Base-by-base conservation (phyloP, 352 stramenopile species). In the Plasmopara halstedii region DNA sequence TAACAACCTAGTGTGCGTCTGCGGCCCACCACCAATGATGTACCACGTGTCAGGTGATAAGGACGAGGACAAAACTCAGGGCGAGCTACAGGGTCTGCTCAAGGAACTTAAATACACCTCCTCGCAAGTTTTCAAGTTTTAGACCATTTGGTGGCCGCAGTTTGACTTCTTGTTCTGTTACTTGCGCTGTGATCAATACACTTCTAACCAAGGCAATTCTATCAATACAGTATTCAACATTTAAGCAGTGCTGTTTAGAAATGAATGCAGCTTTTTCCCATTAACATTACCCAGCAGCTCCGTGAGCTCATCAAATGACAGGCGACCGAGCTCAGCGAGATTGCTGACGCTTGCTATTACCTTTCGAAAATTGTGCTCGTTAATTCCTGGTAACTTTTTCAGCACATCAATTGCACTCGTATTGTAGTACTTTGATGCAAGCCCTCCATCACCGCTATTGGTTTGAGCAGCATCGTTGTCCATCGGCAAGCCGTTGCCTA, bases 381-480 rank as follows among this genome's bases (percentile, higher is more conserved):
- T 98, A 49, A 99, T 87, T n/a, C 96, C 96, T 2, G 96, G 96
- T 35, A 99, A 70, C 43, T 95, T 84, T 38, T 97, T 83, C 14
- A 99, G 67, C 51, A 99, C 86, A 40, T 98, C 87, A 50, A 96
- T 73, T 10, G 94, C 89, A 41, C 73, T 87, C 21, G 91, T 85
- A 58, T 97, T 97, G 49, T 82, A 95, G 46, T 46, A 87, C 53
- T 41, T 83, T 38, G 58, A 84, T 56, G 44, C 44, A 20, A 60
- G 21, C 3, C 35, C 42, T 33, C 73, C 79, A n/a, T 58, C 46
- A 26, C 46, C 46, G n/a, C 45, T 58, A 22, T 38, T 64, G 3
- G 13, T 32, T 41, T 50, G 26, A 45, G 51, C 55, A 22, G 19
- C 49, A 8, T 35, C 58, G 22, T 69, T 50, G 47, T 50, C 47